Conservation (phyloP, 345 rosid genomes). For the Theobroma cacao region DNA sequence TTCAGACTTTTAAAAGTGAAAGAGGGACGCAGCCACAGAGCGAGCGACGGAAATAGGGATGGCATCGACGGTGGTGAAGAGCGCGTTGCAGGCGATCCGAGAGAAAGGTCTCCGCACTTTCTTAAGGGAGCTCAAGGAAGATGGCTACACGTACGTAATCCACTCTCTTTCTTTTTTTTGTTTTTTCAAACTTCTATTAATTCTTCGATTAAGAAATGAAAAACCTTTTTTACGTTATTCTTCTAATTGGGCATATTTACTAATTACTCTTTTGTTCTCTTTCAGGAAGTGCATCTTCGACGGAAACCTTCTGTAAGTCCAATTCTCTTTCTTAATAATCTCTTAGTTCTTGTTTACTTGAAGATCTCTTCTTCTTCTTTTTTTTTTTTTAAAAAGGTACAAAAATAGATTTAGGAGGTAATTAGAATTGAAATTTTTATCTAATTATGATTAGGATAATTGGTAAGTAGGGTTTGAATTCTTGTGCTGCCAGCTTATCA, state of each 20-base stretch:
- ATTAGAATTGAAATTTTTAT: neutral
- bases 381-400: neutral
- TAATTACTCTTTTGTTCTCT: neutral
- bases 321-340: neutral
- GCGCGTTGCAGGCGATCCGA: conserved; percentile 55
- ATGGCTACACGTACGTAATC: conserved; percentile 63
- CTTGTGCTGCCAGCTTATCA: neutral
- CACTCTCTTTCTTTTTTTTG: neutral
- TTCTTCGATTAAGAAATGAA: neutral
- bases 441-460: neutral
- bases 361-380: neutral
- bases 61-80: conserved; percentile 77
- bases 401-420: neutral
- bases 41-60: conserved; percentile 30
- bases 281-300: conserved; percentile 12
- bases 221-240: neutral
- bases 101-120: conserved; percentile 75
- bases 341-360: neutral
- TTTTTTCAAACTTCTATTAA: neutral
- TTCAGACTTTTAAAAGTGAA: neutral
- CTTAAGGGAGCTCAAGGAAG: conserved; percentile 60
- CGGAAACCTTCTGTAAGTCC: conserved; percentile 11
- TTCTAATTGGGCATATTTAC: neutral
- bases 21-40: neutral
- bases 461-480: no score